These are phyloP conservation scores for Clathrospora elynae DNA, from an alignment of 2,329 filamentous ascomycete genomes.

Conservation along the genomic window DNA sequence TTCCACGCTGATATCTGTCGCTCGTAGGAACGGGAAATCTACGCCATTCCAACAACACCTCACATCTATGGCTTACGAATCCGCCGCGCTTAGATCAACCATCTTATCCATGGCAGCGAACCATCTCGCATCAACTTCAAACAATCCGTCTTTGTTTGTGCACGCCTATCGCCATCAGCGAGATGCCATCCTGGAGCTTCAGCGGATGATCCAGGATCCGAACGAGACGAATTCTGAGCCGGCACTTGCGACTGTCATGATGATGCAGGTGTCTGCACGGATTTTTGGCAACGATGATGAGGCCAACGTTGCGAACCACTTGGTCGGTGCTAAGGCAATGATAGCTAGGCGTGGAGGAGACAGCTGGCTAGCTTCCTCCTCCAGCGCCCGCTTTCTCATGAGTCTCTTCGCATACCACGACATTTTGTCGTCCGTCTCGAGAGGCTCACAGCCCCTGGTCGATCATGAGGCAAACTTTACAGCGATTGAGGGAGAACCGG, in stretches of 20 bases:
- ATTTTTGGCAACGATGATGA: conserved; percentile 37
- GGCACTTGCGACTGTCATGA: conserved; percentile 38
- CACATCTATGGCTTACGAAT: conserved; percentile 35
- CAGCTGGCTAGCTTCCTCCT: conserved; percentile 21
- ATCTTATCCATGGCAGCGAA: conserved; percentile 42
- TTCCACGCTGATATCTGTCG: conserved; percentile 33
- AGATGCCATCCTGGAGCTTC: conserved; percentile 35
- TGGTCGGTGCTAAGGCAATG: conserved; percentile 41
- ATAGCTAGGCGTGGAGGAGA: conserved; percentile 22
- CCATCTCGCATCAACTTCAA: conserved; percentile 31
- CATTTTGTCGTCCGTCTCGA: conserved; percentile 39
- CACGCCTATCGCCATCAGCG: conserved; percentile 37
- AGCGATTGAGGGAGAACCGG: conserved; percentile 30
- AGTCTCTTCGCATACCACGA: conserved; percentile 43
- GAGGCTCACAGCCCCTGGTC: conserved; percentile 31
- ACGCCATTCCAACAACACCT: conserved; percentile 38
- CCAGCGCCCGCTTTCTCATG: conserved; percentile 34
- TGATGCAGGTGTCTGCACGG: conserved; percentile 43
- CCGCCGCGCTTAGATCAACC: conserved; percentile 35
- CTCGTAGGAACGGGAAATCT: conserved; percentile 22
- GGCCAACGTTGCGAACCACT: conserved; percentile 34
- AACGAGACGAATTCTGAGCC: conserved; percentile 24
- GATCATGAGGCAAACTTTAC: conserved; percentile 28
- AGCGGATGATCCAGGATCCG: conserved; percentile 33
- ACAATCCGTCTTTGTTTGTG: conserved; percentile 26